Conservation (phyloP, 352 stramenopile genomes). For the Hyaloperonospora brassicae region DNA sequence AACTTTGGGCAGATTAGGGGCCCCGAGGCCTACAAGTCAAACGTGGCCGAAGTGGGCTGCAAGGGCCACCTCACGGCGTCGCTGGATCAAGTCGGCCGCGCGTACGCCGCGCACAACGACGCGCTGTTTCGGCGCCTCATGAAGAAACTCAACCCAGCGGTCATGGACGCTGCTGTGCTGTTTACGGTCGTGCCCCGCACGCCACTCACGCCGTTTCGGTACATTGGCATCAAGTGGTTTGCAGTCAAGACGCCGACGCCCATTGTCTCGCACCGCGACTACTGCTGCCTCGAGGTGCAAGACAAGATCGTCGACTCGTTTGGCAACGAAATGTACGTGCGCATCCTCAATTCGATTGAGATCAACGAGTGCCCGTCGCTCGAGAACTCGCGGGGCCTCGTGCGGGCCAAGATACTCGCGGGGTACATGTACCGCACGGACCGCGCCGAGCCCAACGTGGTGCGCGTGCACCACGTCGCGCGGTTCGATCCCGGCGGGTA, state of each 20-base stretch:
- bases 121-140: constrained; percentile 66
- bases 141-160: constrained; percentile 68
- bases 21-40: constrained; percentile 58
- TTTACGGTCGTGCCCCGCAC: constrained; percentile 71
- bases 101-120: constrained; percentile 74
- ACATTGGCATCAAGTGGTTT: constrained; percentile 87
- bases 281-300: constrained; percentile 79
- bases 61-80: constrained; percentile 60
- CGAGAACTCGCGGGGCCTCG: constrained; percentile 77
- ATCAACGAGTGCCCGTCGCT: constrained; percentile 74
- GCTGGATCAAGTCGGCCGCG: constrained; percentile 64
- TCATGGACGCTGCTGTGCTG: constrained; percentile 75
- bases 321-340: constrained; percentile 82
- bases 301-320: constrained; percentile 78
- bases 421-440: constrained; percentile 77
- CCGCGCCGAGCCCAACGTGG: constrained; percentile 52
- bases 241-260: constrained; percentile 73
- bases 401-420: constrained; percentile 72
- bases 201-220: constrained; percentile 58
- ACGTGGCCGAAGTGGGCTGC: constrained; percentile 69
- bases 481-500: constrained; percentile 69
- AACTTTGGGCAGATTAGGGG: constrained; percentile 61
- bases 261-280: constrained; percentile 78
- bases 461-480: constrained; percentile 73
- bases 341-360: constrained; percentile 76